These are phyloP conservation scores for Kalmusia sp. DNA, from an alignment of 2,329 filamentous ascomycete species.

Conservation along the genomic window DNA sequence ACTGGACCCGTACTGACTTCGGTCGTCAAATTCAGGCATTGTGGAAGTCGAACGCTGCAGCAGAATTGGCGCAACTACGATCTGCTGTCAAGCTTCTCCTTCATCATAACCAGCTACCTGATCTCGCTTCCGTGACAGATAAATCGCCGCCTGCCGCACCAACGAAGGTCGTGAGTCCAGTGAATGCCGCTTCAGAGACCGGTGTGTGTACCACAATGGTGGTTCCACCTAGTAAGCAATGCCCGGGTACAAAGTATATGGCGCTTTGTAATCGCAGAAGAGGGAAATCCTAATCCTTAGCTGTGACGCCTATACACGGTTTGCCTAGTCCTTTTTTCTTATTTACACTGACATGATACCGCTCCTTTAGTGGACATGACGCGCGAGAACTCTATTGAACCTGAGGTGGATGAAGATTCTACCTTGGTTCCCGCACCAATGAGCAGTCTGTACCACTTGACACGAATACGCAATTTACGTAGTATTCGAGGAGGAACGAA, in stretches of 20 bases:
- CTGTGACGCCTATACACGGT: too few relatives aligned
- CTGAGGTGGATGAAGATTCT: slow-evolving; percentile 33
- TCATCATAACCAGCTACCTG: slow-evolving; percentile 33
- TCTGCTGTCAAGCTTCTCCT: slow-evolving; percentile 37
- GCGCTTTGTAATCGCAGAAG: too few relatives aligned
- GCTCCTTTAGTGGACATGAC: slow-evolving; percentile 39
- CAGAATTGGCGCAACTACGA: slow-evolving; percentile 33
- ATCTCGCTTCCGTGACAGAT: slow-evolving; percentile 16
- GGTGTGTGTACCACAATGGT: slow-evolving; percentile 31
- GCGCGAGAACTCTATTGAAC: slow-evolving; percentile 40
- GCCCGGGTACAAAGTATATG: too few relatives aligned
- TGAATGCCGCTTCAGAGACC: slow-evolving; percentile 34
- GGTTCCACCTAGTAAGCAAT: slow-evolving; percentile 34
- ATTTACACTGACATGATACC: too few relatives aligned
- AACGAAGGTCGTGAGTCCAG: slow-evolving; percentile 28
- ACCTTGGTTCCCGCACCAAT: slow-evolving; percentile 41
- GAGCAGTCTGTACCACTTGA: slow-evolving; percentile 43
- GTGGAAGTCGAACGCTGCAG: slow-evolving; percentile 41
- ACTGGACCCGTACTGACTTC: slow-evolving; percentile 5
- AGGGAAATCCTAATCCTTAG: too few relatives aligned
- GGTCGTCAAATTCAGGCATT: too few relatives aligned
- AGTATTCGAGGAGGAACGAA: slow-evolving; percentile 33
- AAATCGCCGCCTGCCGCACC: slow-evolving; percentile 13
- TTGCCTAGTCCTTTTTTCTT: too few relatives aligned
- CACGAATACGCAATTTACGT: slow-evolving; percentile 40